phyloP scores from a whole-genome alignment of 352 stramenopile species.

The Phytopythium boreale region DNA sequence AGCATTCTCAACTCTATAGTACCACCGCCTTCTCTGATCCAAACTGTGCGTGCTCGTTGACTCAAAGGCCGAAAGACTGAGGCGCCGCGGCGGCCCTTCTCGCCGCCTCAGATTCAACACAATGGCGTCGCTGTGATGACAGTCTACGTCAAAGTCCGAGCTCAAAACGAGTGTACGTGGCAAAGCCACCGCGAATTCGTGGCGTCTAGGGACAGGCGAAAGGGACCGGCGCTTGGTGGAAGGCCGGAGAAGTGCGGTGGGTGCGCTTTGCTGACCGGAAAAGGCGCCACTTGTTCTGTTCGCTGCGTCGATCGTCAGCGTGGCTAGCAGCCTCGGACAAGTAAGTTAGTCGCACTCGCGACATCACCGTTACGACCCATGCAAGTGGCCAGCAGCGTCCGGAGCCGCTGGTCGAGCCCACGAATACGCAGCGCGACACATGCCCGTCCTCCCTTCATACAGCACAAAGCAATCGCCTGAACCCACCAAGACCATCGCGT shows the following conservation, averaged over 20 bases:
- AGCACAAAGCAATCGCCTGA: background rate
- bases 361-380: background rate
- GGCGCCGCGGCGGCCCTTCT: background rate
- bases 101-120: background rate
- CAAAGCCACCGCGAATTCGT: background rate
- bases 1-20: constrained; percentile 1
- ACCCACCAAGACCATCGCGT: background rate
- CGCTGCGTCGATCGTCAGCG: background rate
- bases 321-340: background rate
- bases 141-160: background rate
- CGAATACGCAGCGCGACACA: background rate
- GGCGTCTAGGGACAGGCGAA: background rate
- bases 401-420: background rate
- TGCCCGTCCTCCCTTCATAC: background rate
- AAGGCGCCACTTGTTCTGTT: background rate
- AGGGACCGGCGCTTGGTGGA: background rate
- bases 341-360: background rate
- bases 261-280: background rate
- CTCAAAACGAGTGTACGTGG: background rate
- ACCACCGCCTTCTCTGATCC: background rate
- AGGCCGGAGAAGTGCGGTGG: background rate
- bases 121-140: background rate
- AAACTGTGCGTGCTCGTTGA: background rate
- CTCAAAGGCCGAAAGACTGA: background rate
- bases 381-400: constrained; percentile 1